Base-by-base conservation (phyloP, 768 basidiomycete species). In the Infundibulicybe gibba region DNA sequence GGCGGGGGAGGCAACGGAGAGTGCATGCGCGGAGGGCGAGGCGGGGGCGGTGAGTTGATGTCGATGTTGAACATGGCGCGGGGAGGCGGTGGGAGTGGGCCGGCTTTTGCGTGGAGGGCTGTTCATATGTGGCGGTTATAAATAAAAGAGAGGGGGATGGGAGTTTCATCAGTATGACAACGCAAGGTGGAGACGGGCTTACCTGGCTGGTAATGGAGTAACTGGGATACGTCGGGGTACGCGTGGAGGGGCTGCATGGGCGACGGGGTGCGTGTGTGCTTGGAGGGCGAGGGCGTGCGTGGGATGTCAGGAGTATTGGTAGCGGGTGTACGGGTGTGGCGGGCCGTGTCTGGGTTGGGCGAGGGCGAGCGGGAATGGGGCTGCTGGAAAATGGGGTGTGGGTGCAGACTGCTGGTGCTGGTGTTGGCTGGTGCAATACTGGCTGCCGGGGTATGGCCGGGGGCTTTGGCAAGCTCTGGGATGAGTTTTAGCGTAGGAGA, bases 21-120 rank as follows among this genome's bases (percentile, higher is more conserved):
- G 53, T 79, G 72, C 4, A 83, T 68, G 35, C 85, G 80, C 5
- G 81, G 79, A 31, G 83, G 82, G 33, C 80, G 78, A 49, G 84
- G 82, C 17, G 83, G 80, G 10, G 77, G 71, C 8, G 75, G 66
- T 41, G 61, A 69, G 11, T 68, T 67, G 5, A 67, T 48, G 41
- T 75, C 68, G 30, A 80, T 70, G 48, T 67, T 68, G 45, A 81
- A 74, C 47, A 71, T 62, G 15, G 81, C 74, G 48, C 81, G 71
- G 2, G 87, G 85, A 8, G 85, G 86, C 30, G 80, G 78, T 21
- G 87, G 86, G 49, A 86, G 71, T 40, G 87, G 87, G 3, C 85
- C 84, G 35, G 86, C 87, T 17, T 76, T 87, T 6, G 85, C 72
- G 63, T 90, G 83, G 2, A 83, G 55, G 41, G 79, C 76, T 71